Base-by-base conservation (phyloP, 305 asterid genomes). In the Solanum aculeatissimum region DNA sequence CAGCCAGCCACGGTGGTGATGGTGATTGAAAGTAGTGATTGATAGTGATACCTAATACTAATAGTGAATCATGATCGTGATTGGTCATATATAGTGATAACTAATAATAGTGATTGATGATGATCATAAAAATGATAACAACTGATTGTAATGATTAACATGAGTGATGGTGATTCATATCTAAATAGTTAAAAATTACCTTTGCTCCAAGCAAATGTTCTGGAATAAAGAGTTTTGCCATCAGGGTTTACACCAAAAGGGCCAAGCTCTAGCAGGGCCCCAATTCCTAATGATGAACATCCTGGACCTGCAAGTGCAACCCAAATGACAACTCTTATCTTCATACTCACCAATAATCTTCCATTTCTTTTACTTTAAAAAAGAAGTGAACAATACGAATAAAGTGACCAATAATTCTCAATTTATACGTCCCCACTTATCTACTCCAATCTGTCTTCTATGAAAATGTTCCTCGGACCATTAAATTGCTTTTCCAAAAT, bases 231-330 rank as follows among this genome's bases (percentile, higher is more conserved):
- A 7, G 89, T 89, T 86, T 60, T 86, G 2, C 89, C 90, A 85
- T 89, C 90, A 57, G 89, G 89, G 12, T 88, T 83, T 23, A 89
- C 89, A 25, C 90, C 88, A 71, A 89, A 88, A 69, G 92, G 90
- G 10, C 90, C 92, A 60, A 89, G 68, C 74, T 89, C 92, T 9
- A 23, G 51, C 89, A 89, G 78, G 49, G 90, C 92, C 9, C 92
- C 92, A 60, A 68, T 60, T 8, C 92, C 92, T 21, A 89, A 87
- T 45, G 92, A 89, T 77, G 92, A 89, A 82, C 90, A 88, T 6
- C 90, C 92, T 35, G 92, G 92, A 49, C 92, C 92, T 89, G 89
- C n/a, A 23, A 47, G 7, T 65, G 5, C 35, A 23, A 25, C 45
- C 32, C 53, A 82, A 19, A 32, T 75, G 10, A 49, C 16, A 49